phyloP scores from a whole-genome alignment of 805 yeast species.

The Nakazawaea ernobii region DNA sequence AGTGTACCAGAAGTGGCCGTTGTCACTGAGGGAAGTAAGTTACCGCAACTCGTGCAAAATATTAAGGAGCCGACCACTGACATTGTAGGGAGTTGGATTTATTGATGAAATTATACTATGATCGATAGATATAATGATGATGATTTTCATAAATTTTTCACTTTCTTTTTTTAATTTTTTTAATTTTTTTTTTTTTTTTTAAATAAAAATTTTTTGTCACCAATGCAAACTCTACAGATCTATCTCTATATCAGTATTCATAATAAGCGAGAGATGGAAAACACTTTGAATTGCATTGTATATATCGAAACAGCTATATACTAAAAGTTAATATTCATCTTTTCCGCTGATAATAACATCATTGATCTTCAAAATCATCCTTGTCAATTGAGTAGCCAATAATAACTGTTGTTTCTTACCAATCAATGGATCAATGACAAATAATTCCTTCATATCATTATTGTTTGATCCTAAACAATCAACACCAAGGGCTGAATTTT shows the following conservation, averaged over 20 bases:
- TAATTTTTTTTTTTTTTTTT: constrained; percentile 5
- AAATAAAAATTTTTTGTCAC: not conserved
- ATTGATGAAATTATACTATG: not conserved
- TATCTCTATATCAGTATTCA: too few species aligned
- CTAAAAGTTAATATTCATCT: constrained; percentile 7
- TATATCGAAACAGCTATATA: not conserved
- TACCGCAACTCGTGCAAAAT: constrained; percentile 92
- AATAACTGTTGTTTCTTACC: constrained; percentile 95
- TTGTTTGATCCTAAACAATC: constrained; percentile 88
- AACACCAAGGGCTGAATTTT: constrained; percentile 73
- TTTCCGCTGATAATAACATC: constrained; percentile 71
- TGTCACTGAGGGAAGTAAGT: constrained; percentile 63
- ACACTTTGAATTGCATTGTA: too few species aligned
- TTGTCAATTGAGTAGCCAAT: constrained; percentile 93
- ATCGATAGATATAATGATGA: too few species aligned
- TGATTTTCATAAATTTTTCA: not conserved
- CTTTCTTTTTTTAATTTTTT: too few species aligned
- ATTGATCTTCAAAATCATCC: constrained; percentile 96
- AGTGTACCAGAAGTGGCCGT: constrained; percentile 36
- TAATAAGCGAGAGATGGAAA: not conserved
- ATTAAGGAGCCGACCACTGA: constrained; percentile 94
- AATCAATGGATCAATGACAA: constrained; percentile 94
- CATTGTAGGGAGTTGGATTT: constrained; percentile 37
- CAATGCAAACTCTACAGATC: not conserved
- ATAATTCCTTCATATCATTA: constrained; percentile 88